Base-by-base conservation (phyloP, 2,329 filamentous ascomycete genomes). In the Penicillium nordicum region DNA sequence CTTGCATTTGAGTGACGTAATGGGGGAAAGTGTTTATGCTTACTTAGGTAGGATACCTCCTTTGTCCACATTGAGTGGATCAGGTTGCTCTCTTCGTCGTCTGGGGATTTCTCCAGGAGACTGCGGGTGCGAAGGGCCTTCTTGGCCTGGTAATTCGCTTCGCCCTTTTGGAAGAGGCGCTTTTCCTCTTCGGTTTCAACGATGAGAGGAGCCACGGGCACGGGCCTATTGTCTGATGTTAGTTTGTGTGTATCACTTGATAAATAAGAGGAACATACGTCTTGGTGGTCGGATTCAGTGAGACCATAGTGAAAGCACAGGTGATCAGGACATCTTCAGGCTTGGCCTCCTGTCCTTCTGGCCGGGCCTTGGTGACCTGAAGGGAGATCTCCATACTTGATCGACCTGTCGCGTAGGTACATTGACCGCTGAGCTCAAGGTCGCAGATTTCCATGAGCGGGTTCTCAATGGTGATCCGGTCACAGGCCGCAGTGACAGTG, bases 291-390 rank as follows among this genome's bases (percentile, higher is more conserved):
- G 87, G 86, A 63, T 90, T 84, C 11, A 90, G 75, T 1, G 87
- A 88, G 0, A 90, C 88, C 88, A 91, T 90, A 0, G 88, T 90
- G 67, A 90, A 90, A 7, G 86, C 83, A 71, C 87, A 89, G n/a
- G 84, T 87, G 71, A 89, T 82, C 53, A 89, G 71, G 1, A 88
- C 76, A 68, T 89, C 86, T 42, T 86, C 82, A 2, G 83, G 77
- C 60, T 80, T 80, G 14, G 72, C 67, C 23, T 74, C 67, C 64
- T 88, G 78, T 25, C 85, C 87, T 51, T 82, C 76, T 32, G 79
- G 75, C 0, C 85, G 82, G 0, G 84, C 87, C 67, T 87, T 88
- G 8, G 87, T 85, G 18, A 91, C 87, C 68, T 89, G 86, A 62
- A 89, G 82, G 0, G 87, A 89, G 9, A 91, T 85, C 64, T 91